These are phyloP conservation scores for Clonostachys sp. DNA, from an alignment of 2,329 filamentous ascomycete genomes.

Conservation along the genomic window DNA sequence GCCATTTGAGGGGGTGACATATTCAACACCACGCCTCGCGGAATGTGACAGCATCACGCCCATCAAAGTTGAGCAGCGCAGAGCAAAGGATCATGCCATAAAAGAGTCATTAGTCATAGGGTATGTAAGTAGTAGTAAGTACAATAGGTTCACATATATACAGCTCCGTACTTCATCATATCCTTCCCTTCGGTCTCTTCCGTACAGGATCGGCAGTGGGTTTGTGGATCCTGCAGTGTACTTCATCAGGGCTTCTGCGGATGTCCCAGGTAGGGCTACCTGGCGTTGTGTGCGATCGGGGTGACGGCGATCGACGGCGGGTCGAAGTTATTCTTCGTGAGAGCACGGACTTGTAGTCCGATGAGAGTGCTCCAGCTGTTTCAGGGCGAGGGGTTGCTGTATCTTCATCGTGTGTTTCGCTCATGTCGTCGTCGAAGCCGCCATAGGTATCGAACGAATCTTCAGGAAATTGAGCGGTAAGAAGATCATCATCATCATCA, in stretches of 20 bases:
- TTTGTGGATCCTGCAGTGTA: constrained; percentile 43
- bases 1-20: too few relatives aligned
- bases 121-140: constrained; percentile 16
- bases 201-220: constrained; percentile 30
- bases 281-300: constrained; percentile 19
- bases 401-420: constrained; percentile 15
- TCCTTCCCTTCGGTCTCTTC: constrained; percentile 33
- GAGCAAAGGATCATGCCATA: too few relatives aligned
- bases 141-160: constrained; percentile 33
- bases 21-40: too few relatives aligned
- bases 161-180: constrained; percentile 20
- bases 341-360: constrained; percentile 26
- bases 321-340: constrained; percentile 24
- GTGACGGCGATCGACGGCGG: constrained; percentile 25
- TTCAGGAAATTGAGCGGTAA: constrained; percentile 31
- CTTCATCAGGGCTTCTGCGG: constrained; percentile 41
- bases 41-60: too few relatives aligned
- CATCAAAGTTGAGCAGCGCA: too few relatives aligned
- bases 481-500: constrained; percentile 27
- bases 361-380: constrained; percentile 17
- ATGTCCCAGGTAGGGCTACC: constrained; percentile 13
- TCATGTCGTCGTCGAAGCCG: constrained; percentile 12
- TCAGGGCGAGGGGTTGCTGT: constrained; percentile 36
- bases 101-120: constrained; percentile 17
- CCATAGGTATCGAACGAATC: constrained; percentile 21